Evolutionary conservation across 768 basidiomycete genomes (phyloP).

Genomic region (Leucosporidium scottii): DNA sequence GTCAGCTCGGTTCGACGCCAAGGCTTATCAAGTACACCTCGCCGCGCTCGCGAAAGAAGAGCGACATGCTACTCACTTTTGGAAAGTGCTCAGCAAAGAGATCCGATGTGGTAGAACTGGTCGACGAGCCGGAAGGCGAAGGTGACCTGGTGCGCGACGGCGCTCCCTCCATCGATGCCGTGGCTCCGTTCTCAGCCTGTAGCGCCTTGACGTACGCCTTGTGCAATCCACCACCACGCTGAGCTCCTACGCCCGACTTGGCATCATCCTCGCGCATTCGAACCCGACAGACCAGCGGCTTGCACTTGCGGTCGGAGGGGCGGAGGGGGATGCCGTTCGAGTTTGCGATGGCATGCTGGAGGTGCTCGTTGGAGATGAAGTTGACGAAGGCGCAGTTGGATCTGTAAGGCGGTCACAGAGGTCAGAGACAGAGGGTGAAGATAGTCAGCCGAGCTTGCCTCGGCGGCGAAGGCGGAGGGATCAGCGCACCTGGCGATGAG

Average conservation of each 20-base stretch:
- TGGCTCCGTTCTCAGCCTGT: not conserved
- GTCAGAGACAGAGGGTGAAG: not conserved
- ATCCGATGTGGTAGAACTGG: too few relatives aligned
- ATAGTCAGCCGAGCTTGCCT: not conserved
- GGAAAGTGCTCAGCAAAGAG: not conserved
- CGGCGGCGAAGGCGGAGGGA: conserved; percentile 60
- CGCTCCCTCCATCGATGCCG: not conserved
- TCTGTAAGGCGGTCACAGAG: too few relatives aligned
- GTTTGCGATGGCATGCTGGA: conserved; percentile 59
- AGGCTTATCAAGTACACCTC: too few relatives aligned
- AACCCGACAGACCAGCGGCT: conserved; percentile 72
- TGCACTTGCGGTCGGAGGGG: conserved; percentile 62
- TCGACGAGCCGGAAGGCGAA: not conserved
- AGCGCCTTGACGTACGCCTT: conserved; percentile 58
- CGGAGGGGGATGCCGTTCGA: conserved; percentile 70
- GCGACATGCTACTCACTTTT: not conserved
- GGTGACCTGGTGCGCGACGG: conserved; percentile 33
- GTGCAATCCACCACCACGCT: conserved; percentile 71
- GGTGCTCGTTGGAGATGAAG: conserved; percentile 57
- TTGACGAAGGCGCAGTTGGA: conserved; percentile 93
- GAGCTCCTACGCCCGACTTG: conserved; percentile 82
- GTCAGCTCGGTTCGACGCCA: too few relatives aligned
- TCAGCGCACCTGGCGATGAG: conserved; percentile 54
- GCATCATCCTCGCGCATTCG: conserved; percentile 75
- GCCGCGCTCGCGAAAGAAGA: too few relatives aligned